Base-by-base conservation (phyloP, 169 alveolate species). In the Plasmodium vivax region DNA sequence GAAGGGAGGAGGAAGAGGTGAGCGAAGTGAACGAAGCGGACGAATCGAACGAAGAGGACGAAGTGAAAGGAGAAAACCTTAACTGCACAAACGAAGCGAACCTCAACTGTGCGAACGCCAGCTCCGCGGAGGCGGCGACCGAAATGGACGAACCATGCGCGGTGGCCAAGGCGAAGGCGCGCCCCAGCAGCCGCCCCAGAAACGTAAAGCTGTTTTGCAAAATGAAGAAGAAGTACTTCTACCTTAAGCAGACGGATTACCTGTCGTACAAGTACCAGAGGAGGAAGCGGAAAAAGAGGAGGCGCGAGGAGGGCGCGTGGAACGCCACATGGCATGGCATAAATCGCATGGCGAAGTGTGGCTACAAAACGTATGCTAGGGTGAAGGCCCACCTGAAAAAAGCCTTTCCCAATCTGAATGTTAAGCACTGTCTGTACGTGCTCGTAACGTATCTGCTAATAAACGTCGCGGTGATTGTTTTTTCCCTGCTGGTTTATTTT, bases 201-300 rank as follows among this genome's bases (percentile, higher is more conserved):
- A 75, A 85, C 30, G 41, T 85, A 41, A 85, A 75, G 45, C 83
- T 32, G 47, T 85, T 85, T 75, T 85, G 84, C 80, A 85, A 75
- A 58, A 74, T 85, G 82, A 85, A 77, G 68, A 85, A 56, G 34
- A 85, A 85, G 45, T 85, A 75, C 32, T 36, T 36, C 2, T 54
- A 77, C 43, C 30, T 85, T 32, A 51, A 30, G 32, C 56, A 41
- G 71, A 71, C 2, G 82, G 43, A 75, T 47, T 51, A 77, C 30
- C 58, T 30, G n/a, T 85, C 81, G 27, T 51, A 47, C 8, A 54
- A n/a, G 82, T 75, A 34, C 45, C 77, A 43, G 41, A 54, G 74
- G 34, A 41, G 14, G 68, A 75, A 74, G 62, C 54, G 45, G n/a
- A 85, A 34, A 75, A 74, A 32, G 16, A 85, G 83, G 30, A 85